Base-by-base conservation (phyloP, 805 yeast species). In the Millerozyma acaciae region DNA sequence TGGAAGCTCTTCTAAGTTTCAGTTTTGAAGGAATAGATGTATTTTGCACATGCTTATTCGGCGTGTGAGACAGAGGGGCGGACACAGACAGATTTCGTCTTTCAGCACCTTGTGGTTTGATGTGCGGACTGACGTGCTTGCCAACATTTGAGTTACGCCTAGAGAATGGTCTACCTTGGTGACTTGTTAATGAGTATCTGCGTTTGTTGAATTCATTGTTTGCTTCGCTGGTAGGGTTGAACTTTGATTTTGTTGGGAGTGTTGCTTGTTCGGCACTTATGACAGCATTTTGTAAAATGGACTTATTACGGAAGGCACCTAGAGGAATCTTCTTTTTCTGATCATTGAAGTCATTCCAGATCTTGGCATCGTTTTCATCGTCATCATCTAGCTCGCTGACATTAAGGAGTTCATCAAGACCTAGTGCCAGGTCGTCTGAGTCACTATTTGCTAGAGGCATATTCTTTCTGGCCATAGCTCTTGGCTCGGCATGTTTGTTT, bases 301-400 rank as follows among this genome's bases (percentile, higher is more conserved):
- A 56, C 50, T 87, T 82, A 60, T 87, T 89, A 51, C 97, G 68
- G 56, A 90, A 90, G 1, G 97, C 97, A 2, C 94, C 84, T 25
- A 89, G 60, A 3, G 97, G 97, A 6, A 87, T 52, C 72, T 75
- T 51, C 51, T 50, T 67, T 62, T 51, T 69, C 42, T 57, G 62
- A 46, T 53, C 59, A 45, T 63, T 67, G 55, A 66, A 66, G 37
- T 66, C 72, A 24, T 68, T 41, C 73, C 73, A 67, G 24, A 67
- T 66, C 35, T 57, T 61, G 4, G 62, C 72, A 33, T 76, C 81
- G 38, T 74, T 74, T 18, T 77, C 82, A 35, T 74, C 83, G 32
- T 64, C 69, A 42, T 84, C 85, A 47, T 85, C 95, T 41, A 88
- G 65, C 53, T 85, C 96, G 53, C 90, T 82, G 62, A 90, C 82